Conservation (phyloP, 345 rosid species). For the Arabidopsis thaliana region TAIR10.1 NC_003071.7:8418001-8418500, state of each 20-base stretch:
- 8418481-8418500: conserved; percentile 62
- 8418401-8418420: conserved; percentile 63
- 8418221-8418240: conserved; percentile 11
- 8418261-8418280: conserved; percentile 72
- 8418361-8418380: conserved; percentile 73
- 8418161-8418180: conserved; percentile 8
- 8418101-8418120: neutral
- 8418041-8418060: neutral
- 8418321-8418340: conserved; percentile 63
- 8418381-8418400: conserved; percentile 71
- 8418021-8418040: neutral
- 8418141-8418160: neutral
- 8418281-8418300: conserved; percentile 70
- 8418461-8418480: conserved; percentile 64
- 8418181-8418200: conserved; percentile 25
- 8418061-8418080: neutral
- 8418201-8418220: conserved; percentile 29
- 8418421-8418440: conserved; percentile 65
- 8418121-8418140: neutral
- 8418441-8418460: conserved; percentile 68
- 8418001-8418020: conserved; percentile 11
- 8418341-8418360: conserved; percentile 66
- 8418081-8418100: neutral
- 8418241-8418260: conserved; percentile 47
- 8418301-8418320: conserved; percentile 58